These are phyloP conservation scores for Massarina eburnea DNA, from an alignment of 2,329 filamentous ascomycete species.

Conservation along the genomic window DNA sequence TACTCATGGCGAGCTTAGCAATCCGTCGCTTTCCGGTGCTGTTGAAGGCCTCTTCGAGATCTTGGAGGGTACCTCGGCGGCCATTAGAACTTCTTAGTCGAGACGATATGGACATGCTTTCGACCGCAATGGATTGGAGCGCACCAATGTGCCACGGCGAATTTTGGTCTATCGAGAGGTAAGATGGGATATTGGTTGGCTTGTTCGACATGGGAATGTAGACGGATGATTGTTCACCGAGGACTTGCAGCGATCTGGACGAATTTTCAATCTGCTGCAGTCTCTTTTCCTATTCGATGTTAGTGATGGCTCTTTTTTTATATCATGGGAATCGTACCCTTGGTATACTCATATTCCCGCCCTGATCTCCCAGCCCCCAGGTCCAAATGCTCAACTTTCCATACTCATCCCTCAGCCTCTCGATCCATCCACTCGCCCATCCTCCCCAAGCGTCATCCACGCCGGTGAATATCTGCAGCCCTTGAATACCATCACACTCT, in stretches of 20 bases:
- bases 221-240: slow-evolving; percentile 72
- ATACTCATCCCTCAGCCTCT: slow-evolving; percentile 84
- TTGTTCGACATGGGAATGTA: slow-evolving; percentile 72
- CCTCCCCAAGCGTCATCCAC: slow-evolving; percentile 57
- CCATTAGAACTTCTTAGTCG: slow-evolving; percentile 57
- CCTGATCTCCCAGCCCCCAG: slow-evolving; percentile 74
- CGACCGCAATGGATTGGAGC: slow-evolving; percentile 73
- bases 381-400: slow-evolving; percentile 85
- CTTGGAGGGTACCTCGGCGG: slow-evolving; percentile 58
- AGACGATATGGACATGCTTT: slow-evolving; percentile 76
- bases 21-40: slow-evolving; percentile 78
- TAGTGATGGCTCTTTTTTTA: slow-evolving; percentile 5
- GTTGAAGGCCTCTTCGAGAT: slow-evolving; percentile 69
- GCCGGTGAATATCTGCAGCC: slow-evolving; percentile 66
- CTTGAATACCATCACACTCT: slow-evolving; percentile 91
- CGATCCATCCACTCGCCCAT: slow-evolving; percentile 48
- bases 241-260: slow-evolving; percentile 69
- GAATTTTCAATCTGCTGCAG: slow-evolving; percentile 70
- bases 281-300: slow-evolving; percentile 57
- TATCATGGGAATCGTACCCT: slow-evolving; percentile 42
- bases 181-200: slow-evolving; percentile 57
- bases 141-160: slow-evolving; percentile 82
- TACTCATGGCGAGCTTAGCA: slow-evolving; percentile 70
- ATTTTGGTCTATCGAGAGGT: slow-evolving; percentile 60
- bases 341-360: slow-evolving; percentile 32